Evolutionary conservation across 805 yeast species (phyloP), one percentile per base, ranked within the genome.

Genomic region (Kazachstania kunashirensis): DNA sequence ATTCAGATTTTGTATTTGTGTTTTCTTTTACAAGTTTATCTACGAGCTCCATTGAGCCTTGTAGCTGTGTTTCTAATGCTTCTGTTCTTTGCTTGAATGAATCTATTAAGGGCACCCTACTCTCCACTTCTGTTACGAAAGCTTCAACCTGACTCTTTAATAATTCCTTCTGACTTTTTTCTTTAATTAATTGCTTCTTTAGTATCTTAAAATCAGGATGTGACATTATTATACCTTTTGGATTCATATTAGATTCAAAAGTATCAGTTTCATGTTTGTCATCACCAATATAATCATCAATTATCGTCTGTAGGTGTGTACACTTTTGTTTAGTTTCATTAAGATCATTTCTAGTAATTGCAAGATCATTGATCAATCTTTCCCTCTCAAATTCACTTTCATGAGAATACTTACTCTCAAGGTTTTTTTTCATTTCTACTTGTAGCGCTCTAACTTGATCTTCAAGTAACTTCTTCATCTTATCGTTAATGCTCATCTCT

Each of bases 121-220:
- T 67, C 49, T 85, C 94, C 43, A 88, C 64, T 55, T 86, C 96
- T 14, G 68, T 66, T 23, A 86, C 75, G 45, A 89, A 77, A 1
- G 68, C 65, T 47, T 81, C 79, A 40, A 88, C 65, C 55, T 84
- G 89, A 24, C 65, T 57, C 38, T 86, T 82, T 41, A 89, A 66
- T 37, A 72, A 70, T 39, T 75, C 77, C 47, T 83, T 84, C 36
- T 81, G 79, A 13, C 78, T 68, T 48, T 77, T 73, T 57, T 85
- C 95, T 36, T 74, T 70, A 3, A 74, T 67, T 33, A 84, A 62
- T 45, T 80, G 82, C 45, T 71, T 80, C 55, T 75, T 78, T 39
- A 84, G 57, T 37, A 72, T 42, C 29, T 35, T 29, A 6, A 17
- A 3, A 15, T 29, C 12, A 19, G 13, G 18, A 17, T 20, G 9